Percentiles rank a stretch among this genome's conserved stretches.
Evolutionary conservation across 495 filamentous ascomycete species (phyloP).

Genomic region (Chaetomidium leptoderma): DNA sequence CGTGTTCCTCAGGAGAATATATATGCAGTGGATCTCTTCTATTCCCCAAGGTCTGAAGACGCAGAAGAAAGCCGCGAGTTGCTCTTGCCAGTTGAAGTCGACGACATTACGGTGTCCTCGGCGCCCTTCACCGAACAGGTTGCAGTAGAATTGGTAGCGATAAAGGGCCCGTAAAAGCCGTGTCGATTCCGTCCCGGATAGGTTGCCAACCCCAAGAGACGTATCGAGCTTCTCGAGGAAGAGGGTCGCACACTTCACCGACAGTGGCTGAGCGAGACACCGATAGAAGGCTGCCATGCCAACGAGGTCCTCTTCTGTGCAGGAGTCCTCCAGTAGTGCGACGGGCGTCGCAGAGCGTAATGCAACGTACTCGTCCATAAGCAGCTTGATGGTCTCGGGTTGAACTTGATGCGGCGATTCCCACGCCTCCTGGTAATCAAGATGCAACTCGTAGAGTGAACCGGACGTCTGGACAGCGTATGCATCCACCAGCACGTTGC

Average conservation of each 20-base stretch:
- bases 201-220: background rate
- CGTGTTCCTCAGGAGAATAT: background rate
- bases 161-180: constrained; percentile 29
- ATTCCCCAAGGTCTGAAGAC: constrained; percentile 21
- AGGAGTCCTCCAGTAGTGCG: background rate
- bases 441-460: background rate
- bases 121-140: constrained; percentile 24
- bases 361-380: constrained; percentile 14
- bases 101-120: background rate
- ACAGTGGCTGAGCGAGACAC: constrained; percentile 25
- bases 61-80: background rate
- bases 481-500: constrained; percentile 20
- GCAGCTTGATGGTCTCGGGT: background rate
- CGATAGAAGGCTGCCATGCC: constrained; percentile 22
- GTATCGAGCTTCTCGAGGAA: constrained; percentile 10
- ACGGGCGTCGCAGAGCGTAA: background rate
- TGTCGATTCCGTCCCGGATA: constrained; percentile 23
- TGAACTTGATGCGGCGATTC: too few species aligned
- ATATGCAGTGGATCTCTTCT: constrained; percentile 11
- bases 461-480: constrained; percentile 15
- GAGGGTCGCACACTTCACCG: constrained; percentile 7
- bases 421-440: too few species aligned
- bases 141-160: constrained; percentile 30
- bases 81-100: background rate
- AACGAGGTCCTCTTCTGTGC: constrained; percentile 16